Percentiles rank a stretch among this genome's conserved stretches.
phyloP scores from a whole-genome alignment of 2,329 filamentous ascomycete genomes.

The Lasiodiplodia gonubiensis region DNA sequence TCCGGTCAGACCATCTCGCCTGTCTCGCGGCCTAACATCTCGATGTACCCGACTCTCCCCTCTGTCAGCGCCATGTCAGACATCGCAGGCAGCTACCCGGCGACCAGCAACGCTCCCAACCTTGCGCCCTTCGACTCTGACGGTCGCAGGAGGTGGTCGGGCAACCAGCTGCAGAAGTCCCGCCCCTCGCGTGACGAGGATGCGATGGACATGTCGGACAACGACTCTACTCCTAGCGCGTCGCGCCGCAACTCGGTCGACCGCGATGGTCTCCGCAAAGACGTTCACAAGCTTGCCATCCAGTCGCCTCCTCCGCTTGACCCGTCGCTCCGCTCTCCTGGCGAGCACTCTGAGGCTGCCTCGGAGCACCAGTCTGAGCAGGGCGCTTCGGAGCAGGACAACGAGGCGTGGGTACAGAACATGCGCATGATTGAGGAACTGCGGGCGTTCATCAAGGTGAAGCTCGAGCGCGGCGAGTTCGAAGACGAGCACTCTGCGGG shows the following conservation, averaged over 20 bases:
- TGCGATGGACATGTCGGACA: conserved; percentile 50
- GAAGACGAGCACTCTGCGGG: conserved; percentile 43
- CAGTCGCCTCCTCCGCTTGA: conserved; percentile 48
- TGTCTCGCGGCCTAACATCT: conserved; percentile 59
- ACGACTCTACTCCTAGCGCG: conserved; percentile 40
- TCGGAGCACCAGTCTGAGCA: conserved; percentile 38
- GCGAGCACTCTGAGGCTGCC: conserved; percentile 41
- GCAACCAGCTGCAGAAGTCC: conserved; percentile 62
- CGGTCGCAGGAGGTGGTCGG: conserved; percentile 65
- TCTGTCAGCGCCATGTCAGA: conserved; percentile 70
- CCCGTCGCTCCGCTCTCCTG: conserved; percentile 47
- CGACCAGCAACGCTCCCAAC: conserved; percentile 69
- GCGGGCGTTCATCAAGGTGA: conserved; percentile 61
- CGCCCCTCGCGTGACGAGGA: conserved; percentile 41
- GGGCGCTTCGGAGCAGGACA: conserved; percentile 33
- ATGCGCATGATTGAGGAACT: conserved; percentile 68
- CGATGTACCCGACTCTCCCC: conserved; percentile 77
- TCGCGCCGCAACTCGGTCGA: conserved; percentile 40
- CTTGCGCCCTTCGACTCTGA: conserved; percentile 69
- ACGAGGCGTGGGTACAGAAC: conserved; percentile 66
- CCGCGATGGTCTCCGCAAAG: conserved; percentile 45
- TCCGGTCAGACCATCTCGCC: conserved; percentile 68
- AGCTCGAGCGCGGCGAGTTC: conserved; percentile 60
- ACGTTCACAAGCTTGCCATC: conserved; percentile 46
- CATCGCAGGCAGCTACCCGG: conserved; percentile 62